Conservation (phyloP, 352 stramenopile species). For the Pythium rishiriense region DNA sequence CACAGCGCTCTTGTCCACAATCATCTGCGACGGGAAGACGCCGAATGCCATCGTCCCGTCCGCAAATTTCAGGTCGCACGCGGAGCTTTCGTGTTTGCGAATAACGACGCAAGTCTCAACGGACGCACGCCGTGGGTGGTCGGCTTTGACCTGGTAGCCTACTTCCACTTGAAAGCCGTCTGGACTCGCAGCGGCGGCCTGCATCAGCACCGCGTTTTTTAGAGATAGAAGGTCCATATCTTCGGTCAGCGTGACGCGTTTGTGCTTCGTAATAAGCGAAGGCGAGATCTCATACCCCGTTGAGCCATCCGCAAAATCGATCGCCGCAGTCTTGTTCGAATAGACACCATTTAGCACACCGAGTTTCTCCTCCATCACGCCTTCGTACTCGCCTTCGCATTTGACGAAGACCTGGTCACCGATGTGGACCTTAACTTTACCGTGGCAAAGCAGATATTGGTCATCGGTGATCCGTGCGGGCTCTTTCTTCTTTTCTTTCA, state of each 20-base stretch:
- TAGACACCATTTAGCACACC: constrained; percentile 77
- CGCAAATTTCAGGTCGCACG: constrained; percentile 70
- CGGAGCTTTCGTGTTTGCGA: constrained; percentile 53
- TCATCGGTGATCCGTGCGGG: constrained; percentile 65
- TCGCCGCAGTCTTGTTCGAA: constrained; percentile 67
- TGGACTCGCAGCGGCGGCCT: constrained; percentile 26
- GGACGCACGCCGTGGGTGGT: constrained; percentile 57
- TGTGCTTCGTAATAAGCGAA: constrained; percentile 58
- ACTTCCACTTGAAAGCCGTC: constrained; percentile 48
- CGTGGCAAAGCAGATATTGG: constrained; percentile 61
- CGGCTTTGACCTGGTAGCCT: constrained; percentile 72
- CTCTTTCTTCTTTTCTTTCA: constrained; percentile 63
- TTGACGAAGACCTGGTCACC: constrained; percentile 78
- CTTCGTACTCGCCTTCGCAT: constrained; percentile 56
- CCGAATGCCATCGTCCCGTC: constrained; percentile 80
- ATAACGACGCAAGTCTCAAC: constrained; percentile 76
- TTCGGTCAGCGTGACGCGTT: constrained; percentile 33
- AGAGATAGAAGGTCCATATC: constrained; percentile 67
- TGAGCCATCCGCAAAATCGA: constrained; percentile 76
- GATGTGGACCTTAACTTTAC: constrained; percentile 70
- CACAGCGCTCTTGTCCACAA: constrained; percentile 42
- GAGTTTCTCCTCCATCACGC: constrained; percentile 57
- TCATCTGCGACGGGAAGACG: constrained; percentile 81
- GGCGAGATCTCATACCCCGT: constrained; percentile 69
- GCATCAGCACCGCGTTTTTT: constrained; percentile 80